Percentiles rank a stretch among this genome's conserved stretches.
Evolutionary conservation across 2,329 filamentous ascomycete species (phyloP).

Genomic region (Hypoxylon sp.): DNA sequence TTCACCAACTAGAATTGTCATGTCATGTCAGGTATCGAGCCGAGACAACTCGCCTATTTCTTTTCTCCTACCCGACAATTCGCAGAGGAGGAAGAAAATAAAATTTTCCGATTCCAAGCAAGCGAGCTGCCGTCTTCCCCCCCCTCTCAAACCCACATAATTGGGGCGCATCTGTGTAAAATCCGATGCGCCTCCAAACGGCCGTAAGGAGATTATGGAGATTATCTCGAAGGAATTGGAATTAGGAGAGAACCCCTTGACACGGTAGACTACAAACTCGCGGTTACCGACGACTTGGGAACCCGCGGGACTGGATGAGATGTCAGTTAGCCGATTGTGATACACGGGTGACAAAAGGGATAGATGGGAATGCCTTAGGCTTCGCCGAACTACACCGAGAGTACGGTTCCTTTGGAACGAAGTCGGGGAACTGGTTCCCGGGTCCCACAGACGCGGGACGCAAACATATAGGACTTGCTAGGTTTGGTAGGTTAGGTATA

Average conservation of each 20-base stretch:
- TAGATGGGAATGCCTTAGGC: neutral
- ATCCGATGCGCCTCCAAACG: conserved; percentile 31
- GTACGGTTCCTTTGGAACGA: conserved; percentile 9
- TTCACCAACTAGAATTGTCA: conserved; percentile 33
- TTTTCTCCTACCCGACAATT: conserved; percentile 42
- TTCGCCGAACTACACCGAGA: conserved; percentile 26
- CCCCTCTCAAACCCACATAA: conserved; percentile 14
- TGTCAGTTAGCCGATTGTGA: conserved; percentile 32
- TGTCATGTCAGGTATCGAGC: conserved; percentile 47
- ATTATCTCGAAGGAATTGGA: conserved; percentile 1
- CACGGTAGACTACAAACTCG: conserved; percentile 16
- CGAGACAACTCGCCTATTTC: conserved; percentile 53
- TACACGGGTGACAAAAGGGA: conserved; percentile 17
- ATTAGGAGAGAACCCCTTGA: conserved; percentile 2
- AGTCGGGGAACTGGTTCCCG: conserved; percentile 14
- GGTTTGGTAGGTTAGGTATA: conserved; percentile 10
- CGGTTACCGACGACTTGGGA: conserved; percentile 39
- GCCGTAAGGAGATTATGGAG: conserved; percentile 42
- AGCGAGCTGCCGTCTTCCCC: conserved; percentile 34
- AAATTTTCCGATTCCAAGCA: conserved; percentile 41
- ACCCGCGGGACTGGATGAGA: conserved; percentile 30
- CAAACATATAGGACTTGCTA: conserved; percentile 14
- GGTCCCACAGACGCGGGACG: conserved; percentile 23
- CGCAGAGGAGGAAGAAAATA: conserved; percentile 16
- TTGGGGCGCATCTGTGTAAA: conserved; percentile 10